phyloP scores from a whole-genome alignment of 441 rosid genomes.

The Cnidoscolus chayamansa region DNA sequence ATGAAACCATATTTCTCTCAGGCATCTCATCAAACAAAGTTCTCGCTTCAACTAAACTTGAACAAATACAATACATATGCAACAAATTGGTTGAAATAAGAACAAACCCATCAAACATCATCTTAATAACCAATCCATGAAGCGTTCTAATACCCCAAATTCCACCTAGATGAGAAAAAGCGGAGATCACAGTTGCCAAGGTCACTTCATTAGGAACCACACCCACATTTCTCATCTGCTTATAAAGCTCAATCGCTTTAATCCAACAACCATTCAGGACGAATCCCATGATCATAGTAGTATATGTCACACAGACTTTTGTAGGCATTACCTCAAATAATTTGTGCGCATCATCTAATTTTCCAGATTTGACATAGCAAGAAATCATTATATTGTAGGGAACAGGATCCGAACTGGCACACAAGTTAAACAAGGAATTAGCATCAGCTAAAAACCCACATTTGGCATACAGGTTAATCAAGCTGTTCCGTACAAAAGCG shows the following conservation, averaged over 20 bases:
- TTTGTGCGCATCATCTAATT: conserved; percentile 46
- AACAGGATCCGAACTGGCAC: conserved; percentile 41
- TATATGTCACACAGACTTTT: conserved; percentile 60
- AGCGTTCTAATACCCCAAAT: conserved; percentile 56
- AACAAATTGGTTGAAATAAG: conserved; percentile 65
- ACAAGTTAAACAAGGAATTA: conserved; percentile 38
- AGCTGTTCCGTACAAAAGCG: conserved; percentile 58
- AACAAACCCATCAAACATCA: conserved; percentile 42
- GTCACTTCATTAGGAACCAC: conserved; percentile 61
- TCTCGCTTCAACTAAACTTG: conserved; percentile 53
- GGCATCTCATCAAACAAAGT: conserved; percentile 62
- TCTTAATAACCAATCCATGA: conserved; percentile 55
- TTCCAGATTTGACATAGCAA: conserved; percentile 48
- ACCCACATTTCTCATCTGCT: conserved; percentile 53
- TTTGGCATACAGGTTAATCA: conserved; percentile 69
- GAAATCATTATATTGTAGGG: conserved; percentile 66
- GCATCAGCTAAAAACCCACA: conserved; percentile 54
- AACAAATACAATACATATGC: conserved; percentile 54
- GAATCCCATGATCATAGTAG: conserved; percentile 71
- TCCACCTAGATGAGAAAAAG: conserved; percentile 51
- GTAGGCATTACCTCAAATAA: conserved; percentile 66
- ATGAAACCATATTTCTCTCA: conserved; percentile 54
- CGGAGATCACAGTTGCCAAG: conserved; percentile 50
- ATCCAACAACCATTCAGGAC: conserved; percentile 41
- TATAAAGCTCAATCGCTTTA: conserved; percentile 51